Conservation (phyloP, 306 rosid species). For the Vachellia pachyceras region DNA sequence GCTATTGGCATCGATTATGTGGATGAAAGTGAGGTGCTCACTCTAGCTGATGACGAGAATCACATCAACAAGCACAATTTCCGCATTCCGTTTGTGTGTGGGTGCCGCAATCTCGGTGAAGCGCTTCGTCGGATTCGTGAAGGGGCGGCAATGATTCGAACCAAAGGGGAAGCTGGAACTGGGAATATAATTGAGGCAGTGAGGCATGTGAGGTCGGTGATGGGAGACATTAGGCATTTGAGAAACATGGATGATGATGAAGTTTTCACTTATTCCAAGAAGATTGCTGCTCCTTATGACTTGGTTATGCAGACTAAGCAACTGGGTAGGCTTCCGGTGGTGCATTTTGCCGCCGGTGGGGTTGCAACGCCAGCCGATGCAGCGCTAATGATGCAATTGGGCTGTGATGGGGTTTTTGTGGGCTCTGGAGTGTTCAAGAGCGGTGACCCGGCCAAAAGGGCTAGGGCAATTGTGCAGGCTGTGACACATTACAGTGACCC, state of each 20-base stretch:
- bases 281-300: conserved; percentile 64
- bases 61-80: conserved; percentile 72
- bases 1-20: conserved; percentile 65
- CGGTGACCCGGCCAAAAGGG: conserved; percentile 61
- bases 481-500: conserved; percentile 66
- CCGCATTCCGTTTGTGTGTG: conserved; percentile 65
- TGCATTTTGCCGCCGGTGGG: conserved; percentile 65
- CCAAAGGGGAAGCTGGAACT: conserved; percentile 56
- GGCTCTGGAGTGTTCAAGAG: conserved; percentile 72
- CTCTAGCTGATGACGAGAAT: conserved; percentile 60
- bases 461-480: conserved; percentile 68
- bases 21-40: conserved; percentile 66
- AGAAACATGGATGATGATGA: conserved; percentile 73
- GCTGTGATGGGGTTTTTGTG: conserved; percentile 67
- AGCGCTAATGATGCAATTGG: conserved; percentile 72
- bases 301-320: conserved; percentile 73
- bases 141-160: conserved; percentile 67
- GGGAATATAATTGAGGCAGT: conserved; percentile 68
- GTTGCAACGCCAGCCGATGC: conserved; percentile 69
- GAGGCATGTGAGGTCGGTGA: conserved; percentile 61
- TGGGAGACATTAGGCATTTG: conserved; percentile 61
- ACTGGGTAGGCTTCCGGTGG: conserved; percentile 71
- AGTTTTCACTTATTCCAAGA: conserved; percentile 60
- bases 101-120: conserved; percentile 71
- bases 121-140: conserved; percentile 64